phyloP scores from a whole-genome alignment of 257 asterid genomes.

The Nicotiana knightiana region DNA sequence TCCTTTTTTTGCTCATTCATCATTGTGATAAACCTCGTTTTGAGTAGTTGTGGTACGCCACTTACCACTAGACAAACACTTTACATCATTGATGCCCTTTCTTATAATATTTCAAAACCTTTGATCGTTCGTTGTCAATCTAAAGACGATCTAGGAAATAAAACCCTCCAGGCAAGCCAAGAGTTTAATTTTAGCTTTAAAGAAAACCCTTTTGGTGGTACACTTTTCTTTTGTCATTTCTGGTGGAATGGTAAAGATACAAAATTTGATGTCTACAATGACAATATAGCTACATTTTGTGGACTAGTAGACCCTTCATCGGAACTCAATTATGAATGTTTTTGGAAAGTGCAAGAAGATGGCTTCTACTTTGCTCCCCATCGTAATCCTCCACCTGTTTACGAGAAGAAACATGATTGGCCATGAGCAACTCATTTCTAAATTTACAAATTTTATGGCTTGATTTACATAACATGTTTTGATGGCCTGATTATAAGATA shows the following conservation, averaged over 20 bases:
- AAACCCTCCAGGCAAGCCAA: neutral
- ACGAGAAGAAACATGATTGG: neutral
- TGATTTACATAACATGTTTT: neutral
- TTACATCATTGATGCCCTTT: neutral
- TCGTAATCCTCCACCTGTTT: neutral
- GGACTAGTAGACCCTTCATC: neutral
- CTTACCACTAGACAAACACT: neutral
- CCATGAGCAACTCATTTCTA: neutral
- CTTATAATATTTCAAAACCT: neutral
- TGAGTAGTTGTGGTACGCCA: neutral
- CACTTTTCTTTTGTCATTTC: neutral
- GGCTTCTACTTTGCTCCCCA: neutral
- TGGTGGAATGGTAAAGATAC: neutral
- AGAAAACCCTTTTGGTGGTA: neutral
- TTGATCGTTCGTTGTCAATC: neutral
- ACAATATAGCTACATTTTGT: neutral
- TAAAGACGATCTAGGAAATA: neutral
- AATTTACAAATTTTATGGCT: too few species aligned
- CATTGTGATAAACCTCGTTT: neutral
- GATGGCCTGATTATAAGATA: neutral
- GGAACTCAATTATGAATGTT: neutral
- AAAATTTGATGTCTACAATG: neutral
- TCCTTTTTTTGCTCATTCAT: neutral
- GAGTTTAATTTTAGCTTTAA: neutral
- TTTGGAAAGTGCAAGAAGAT: neutral